Conservation (phyloP, 169 alveolate species). For the Cryptosporidium meleagridis region DNA sequence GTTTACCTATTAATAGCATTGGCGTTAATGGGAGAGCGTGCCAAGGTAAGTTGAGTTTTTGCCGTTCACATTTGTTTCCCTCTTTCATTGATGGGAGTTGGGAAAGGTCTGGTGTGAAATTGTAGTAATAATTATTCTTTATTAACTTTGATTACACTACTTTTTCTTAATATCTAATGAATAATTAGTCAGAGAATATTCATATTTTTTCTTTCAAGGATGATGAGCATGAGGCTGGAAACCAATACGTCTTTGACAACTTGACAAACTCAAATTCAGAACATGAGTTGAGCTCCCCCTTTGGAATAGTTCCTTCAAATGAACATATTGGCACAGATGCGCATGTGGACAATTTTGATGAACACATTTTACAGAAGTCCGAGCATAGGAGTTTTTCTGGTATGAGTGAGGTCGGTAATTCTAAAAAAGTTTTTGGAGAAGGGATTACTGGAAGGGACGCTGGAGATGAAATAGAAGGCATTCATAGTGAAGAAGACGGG, state of each 20-base stretch:
- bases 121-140: background rate
- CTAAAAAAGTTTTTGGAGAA: background rate
- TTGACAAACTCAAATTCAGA: background rate
- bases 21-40: background rate
- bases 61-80: background rate
- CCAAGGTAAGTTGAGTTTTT: background rate
- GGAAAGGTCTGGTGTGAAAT: background rate
- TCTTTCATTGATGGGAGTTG: background rate
- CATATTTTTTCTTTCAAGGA: background rate
- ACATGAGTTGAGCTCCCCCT: conserved; percentile 13
- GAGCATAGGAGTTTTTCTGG: background rate
- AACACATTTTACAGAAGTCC: background rate
- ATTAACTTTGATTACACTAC: background rate
- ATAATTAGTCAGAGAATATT: background rate
- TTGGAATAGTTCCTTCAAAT: conserved; percentile 49
- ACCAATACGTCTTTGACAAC: conserved; percentile 2
- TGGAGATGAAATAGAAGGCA: background rate
- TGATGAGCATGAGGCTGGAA: background rate
- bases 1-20: background rate
- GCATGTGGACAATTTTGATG: background rate
- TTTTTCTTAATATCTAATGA: background rate
- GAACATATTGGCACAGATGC: background rate
- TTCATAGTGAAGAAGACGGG: background rate
- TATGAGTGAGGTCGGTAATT: background rate
- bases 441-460: background rate